Evolutionary conservation across 345 rosid species (phyloP), one percentile per base, ranked within the genome.

Genomic region (Arabidopsis suecica): DNA sequence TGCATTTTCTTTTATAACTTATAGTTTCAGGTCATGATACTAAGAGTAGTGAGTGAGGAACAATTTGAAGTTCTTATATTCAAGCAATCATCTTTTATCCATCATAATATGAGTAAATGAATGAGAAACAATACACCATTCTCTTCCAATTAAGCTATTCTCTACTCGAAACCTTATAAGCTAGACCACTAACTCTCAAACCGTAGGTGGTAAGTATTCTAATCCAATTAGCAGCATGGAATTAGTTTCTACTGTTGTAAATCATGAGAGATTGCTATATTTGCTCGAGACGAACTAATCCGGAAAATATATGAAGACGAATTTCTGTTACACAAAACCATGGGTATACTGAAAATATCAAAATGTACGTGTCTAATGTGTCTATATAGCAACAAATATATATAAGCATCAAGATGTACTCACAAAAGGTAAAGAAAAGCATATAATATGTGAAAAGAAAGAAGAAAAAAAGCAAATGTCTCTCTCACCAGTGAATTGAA

Each of bases 281-380:
- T 28, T 1, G 3, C 4, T 28, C 32, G 32, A 28, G 32, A 28
- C 3, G 32, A 3, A 28, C 32, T 28, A 28, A 28, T 28, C 37
- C 28, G 20, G 25, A 62, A 33, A 44, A 66, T 8, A 65, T 48
- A 57, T 38, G 11, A 56, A 56, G 1, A 73, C 64, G 20, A 20
- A 34, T n/a, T n/a, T 32, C 22, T 73, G 40, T 34, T 65, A 65
- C 58, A 56, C 49, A 44, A 70, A 49, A 45, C 23, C 3, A 47
- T 74, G 13, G 34, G 25, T 48, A 48, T 74, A 57, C n/a, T 57
- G 44, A 48, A 66, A 48, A 38, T 74, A 66, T 57, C 2, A 74
- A 68, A 54, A 40, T 57, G 25, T 48, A 66, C 12, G 72, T 74
- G 49, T 66, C 72, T 74, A 57, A 60, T 58, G 65, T 65, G 22